These are phyloP conservation scores for Fraxinus xanthoxyloides DNA, from an alignment of 305 asterid species.

Conservation along the genomic window DNA sequence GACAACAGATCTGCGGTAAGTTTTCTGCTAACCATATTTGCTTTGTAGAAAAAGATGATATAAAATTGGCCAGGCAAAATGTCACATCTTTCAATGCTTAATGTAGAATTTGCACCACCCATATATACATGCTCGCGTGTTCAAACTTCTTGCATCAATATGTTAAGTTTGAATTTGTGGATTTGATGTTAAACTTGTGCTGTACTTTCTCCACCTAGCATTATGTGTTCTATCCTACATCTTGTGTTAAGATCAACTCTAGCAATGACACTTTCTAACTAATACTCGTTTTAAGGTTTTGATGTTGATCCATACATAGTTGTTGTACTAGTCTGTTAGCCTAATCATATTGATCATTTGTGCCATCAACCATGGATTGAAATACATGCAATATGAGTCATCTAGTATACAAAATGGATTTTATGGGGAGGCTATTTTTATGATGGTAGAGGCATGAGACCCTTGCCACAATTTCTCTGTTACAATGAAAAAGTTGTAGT, in stretches of 20 bases:
- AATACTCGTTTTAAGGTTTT: background rate
- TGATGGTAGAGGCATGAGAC: background rate
- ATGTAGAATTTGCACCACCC: background rate
- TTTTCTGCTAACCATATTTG: background rate
- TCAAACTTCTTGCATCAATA: background rate
- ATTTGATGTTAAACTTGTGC: background rate
- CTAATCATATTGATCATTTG: background rate
- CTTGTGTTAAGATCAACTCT: background rate
- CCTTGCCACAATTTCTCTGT: background rate
- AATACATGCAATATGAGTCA: background rate
- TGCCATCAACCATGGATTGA: background rate
- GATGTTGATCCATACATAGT: background rate
- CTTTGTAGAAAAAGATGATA: background rate
- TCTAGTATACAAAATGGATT: background rate
- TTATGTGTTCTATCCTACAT: background rate
- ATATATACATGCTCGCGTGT: background rate
- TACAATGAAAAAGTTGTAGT: background rate
- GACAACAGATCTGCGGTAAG: constrained; percentile 63
- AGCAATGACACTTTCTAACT: background rate
- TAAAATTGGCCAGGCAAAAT: background rate
- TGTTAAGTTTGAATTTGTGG: background rate
- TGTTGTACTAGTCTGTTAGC: background rate
- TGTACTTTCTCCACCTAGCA: background rate
- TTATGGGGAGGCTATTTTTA: background rate
- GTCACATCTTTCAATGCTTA: background rate